Evolutionary conservation across 1,284 basidiomycete genomes (phyloP), one percentile per base, ranked within the genome.

Genomic region (Amylostereum areolatum): DNA sequence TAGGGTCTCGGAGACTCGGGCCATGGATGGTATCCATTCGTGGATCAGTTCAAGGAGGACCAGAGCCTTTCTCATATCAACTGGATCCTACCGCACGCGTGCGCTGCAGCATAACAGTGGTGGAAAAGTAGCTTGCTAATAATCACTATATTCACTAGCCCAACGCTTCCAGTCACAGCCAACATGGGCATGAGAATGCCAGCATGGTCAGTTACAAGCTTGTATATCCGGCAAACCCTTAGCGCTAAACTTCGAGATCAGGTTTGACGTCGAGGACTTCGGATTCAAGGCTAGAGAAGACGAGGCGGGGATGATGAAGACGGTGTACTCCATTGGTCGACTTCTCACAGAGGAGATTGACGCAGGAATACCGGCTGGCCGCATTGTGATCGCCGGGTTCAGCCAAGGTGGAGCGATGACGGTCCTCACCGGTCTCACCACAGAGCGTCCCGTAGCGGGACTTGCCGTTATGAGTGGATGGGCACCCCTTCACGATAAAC

Each of bases 361-460:
- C 49, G 71, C 72, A 11, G 91, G 89, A 28, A 80, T 86, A 46
- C 74, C 81, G 5, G 69, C 84, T 28, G 72, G 76, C 47, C 78
- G 81, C 29, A 83, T 89, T 55, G 73, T 94, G 12, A 66, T 96
- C 29, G 92, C 90, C 32, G 93, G 94, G 1, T 97, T 96, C 70
- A 87, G 83, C 52, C 93, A 96, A 66, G 93, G 92, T 36, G 89
- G 76, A 12, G 81, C 84, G n/a, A 84, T 94, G 71, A 75, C 83
- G 4, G 71, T 92, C 32, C 67, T 93, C 46, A 81, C 81, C 3
- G 89, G 83, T 5, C 66, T 95, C 40, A 85, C 83, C 1, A 75
- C 72, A 5, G 78, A 83, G 59, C 67, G 80, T 39, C 84, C 83
- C 59, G 70, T 95, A 5, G 90, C 76, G 1, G 92, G 92, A 1